Evolutionary conservation across 2,329 filamentous ascomycete species (phyloP).

Genomic region (Microascus cirrosus): DNA sequence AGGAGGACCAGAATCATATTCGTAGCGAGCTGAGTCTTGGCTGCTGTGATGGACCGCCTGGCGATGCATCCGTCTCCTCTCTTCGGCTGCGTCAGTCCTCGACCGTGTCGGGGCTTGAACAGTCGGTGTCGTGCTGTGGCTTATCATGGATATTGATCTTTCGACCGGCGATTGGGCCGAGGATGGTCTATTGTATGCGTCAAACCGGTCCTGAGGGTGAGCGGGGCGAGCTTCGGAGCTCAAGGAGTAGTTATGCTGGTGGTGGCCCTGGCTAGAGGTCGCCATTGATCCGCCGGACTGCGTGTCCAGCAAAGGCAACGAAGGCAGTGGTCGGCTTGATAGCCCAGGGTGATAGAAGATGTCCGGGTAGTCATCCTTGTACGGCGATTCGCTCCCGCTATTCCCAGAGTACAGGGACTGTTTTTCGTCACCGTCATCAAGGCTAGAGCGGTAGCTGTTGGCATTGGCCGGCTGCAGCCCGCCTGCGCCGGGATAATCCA

Average conservation of each 20-base stretch:
- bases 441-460: constrained; percentile 64
- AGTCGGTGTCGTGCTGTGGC: constrained; percentile 68
- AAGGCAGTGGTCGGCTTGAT: constrained; percentile 50
- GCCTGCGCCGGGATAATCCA: constrained; percentile 85
- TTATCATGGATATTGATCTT: constrained; percentile 73
- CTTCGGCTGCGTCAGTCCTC: constrained; percentile 82
- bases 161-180: constrained; percentile 19
- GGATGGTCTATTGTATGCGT: not conserved
- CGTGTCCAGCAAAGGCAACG: constrained; percentile 43
- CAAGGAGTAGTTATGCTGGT: constrained; percentile 37
- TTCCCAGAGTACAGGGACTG: constrained; percentile 43
- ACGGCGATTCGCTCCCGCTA: constrained; percentile 54
- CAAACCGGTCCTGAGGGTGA: not conserved
- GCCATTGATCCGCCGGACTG: constrained; percentile 12
- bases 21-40: constrained; percentile 24
- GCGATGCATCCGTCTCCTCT: constrained; percentile 44
- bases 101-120: constrained; percentile 78
- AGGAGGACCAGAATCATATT: constrained; percentile 43
- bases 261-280: constrained; percentile 24
- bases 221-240: constrained; percentile 33
- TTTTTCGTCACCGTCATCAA: constrained; percentile 83
- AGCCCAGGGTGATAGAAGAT: constrained; percentile 90
- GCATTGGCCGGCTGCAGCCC: constrained; percentile 54
- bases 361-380: constrained; percentile 65
- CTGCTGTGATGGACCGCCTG: constrained; percentile 37